Evolutionary conservation across 2,329 filamentous ascomycete genomes (phyloP).

Genomic region (Aspergillus tubingensis): DNA sequence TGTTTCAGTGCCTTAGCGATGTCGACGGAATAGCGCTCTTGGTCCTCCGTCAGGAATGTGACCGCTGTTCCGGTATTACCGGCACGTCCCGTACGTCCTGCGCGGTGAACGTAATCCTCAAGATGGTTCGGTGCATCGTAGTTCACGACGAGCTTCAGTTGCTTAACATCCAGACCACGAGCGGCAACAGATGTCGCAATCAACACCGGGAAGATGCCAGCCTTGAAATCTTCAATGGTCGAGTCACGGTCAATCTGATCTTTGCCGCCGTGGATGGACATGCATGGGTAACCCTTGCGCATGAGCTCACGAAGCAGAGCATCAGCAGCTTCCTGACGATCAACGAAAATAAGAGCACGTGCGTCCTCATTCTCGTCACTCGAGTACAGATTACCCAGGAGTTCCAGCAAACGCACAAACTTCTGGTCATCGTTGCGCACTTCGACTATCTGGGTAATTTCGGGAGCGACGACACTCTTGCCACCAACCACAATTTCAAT

Average conservation of each 20-base stretch:
- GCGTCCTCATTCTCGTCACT: slow-evolving; percentile 80
- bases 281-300: slow-evolving; percentile 83
- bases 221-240: slow-evolving; percentile 91
- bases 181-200: slow-evolving; percentile 95
- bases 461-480: slow-evolving; percentile 66
- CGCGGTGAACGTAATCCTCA: slow-evolving; percentile 95
- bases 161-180: slow-evolving; percentile 92
- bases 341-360: slow-evolving; percentile 86
- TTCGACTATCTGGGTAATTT: slow-evolving; percentile 90
- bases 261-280: slow-evolving; percentile 92
- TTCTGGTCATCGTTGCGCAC: slow-evolving; percentile 80
- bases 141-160: slow-evolving; percentile 93
- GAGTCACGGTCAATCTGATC: slow-evolving; percentile 92
- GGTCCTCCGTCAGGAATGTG: slow-evolving; percentile 87
- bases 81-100: slow-evolving; percentile 88
- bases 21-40: slow-evolving; percentile 86
- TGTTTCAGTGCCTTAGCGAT: slow-evolving; percentile 91
- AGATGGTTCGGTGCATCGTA: slow-evolving; percentile 92
- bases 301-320: slow-evolving; percentile 74
- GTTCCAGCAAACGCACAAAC: slow-evolving; percentile 78
- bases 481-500: slow-evolving; percentile 93
- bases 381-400: slow-evolving; percentile 80
- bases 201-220: slow-evolving; percentile 82
- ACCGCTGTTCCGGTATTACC: slow-evolving; percentile 94
- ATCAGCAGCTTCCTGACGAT: slow-evolving; percentile 87